phyloP scores from a whole-genome alignment of 2,329 filamentous ascomycete genomes.

The Ambrosiella xylebori region DNA sequence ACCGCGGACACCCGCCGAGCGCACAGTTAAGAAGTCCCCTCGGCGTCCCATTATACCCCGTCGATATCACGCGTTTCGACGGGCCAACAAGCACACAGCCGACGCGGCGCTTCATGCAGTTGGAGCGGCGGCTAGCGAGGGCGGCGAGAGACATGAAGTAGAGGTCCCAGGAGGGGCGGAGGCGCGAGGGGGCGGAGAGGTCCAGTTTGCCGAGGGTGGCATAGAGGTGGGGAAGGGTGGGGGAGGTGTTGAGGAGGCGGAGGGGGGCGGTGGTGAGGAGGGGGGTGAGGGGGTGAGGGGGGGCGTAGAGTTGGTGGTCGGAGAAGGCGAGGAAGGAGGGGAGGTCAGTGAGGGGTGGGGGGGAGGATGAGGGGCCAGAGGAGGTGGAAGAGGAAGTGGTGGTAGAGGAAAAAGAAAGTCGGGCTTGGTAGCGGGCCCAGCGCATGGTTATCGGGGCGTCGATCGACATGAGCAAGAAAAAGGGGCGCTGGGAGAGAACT shows the following conservation, averaged over 20 bases:
- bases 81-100: constrained; percentile 77
- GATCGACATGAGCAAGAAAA: constrained; percentile 82
- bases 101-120: constrained; percentile 96
- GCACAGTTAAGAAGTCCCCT: constrained; percentile 77
- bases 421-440: constrained; percentile 58
- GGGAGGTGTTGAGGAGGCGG: constrained; percentile 70
- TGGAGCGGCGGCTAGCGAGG: constrained; percentile 74
- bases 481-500: constrained; percentile 60
- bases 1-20: constrained; percentile 76
- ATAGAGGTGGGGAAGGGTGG: constrained; percentile 53
- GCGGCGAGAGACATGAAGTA: constrained; percentile 98
- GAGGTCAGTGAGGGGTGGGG: constrained; percentile 22
- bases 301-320: constrained; percentile 61
- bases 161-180: constrained; percentile 84
- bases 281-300: constrained; percentile 46
- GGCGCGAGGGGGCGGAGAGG: constrained; percentile 57
- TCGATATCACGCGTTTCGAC: constrained; percentile 75
- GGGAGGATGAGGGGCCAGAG: constrained; percentile 13
- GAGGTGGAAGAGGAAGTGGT: constrained; percentile 15
- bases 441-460: constrained; percentile 76
- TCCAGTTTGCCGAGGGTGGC: constrained; percentile 56
- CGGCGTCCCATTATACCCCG: constrained; percentile 96
- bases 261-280: constrained; percentile 70
- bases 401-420: constrained; percentile 15
- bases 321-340: constrained; percentile 39